Evolutionary conservation across 371 early-diverging fungal species (phyloP).

Genomic region (Parasitella parasitica): DNA sequence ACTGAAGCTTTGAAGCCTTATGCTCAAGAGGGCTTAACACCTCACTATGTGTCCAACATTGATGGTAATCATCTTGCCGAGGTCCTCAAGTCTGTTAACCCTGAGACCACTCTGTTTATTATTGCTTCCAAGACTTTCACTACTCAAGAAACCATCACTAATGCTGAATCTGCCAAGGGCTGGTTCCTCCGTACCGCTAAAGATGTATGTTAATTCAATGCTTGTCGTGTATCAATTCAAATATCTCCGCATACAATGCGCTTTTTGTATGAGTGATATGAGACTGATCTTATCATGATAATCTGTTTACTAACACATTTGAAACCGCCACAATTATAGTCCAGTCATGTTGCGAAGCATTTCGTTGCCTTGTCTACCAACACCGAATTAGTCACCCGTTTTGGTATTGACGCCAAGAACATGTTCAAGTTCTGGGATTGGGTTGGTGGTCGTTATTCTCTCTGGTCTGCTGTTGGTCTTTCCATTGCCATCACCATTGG

Average conservation of each 20-base stretch:
- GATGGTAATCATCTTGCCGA: conserved; percentile 97
- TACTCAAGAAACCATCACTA: conserved; percentile 98
- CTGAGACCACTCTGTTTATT: conserved; percentile 95
- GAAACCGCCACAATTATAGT: conserved; percentile 26
- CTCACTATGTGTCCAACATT: conserved; percentile 98
- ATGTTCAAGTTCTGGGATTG: conserved; percentile 99
- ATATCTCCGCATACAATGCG: neutral
- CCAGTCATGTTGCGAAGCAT: conserved; percentile 93
- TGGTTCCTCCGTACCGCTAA: conserved; percentile 90
- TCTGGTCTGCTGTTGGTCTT: conserved; percentile 99
- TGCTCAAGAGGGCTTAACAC: conserved; percentile 71
- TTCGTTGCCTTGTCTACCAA: conserved; percentile 99
- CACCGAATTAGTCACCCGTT: conserved; percentile 84
- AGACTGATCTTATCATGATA: conserved; percentile 21
- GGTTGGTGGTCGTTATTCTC: conserved; percentile 99
- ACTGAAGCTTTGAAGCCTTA: conserved; percentile 96
- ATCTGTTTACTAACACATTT: conserved; percentile 9
- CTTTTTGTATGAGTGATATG: neutral
- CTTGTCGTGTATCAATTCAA: neutral
- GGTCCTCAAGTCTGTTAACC: conserved; percentile 81
- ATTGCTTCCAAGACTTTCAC: conserved; percentile 99
- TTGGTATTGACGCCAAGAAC: conserved; percentile 92
- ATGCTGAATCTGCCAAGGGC: conserved; percentile 90
- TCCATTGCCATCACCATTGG: conserved; percentile 96
- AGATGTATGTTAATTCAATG: conserved; percentile 67